Evolutionary conservation across 2,329 filamentous ascomycete species (phyloP), one percentile per base, ranked within the genome.

Genomic region (Uncinocarpus reesii): DNA sequence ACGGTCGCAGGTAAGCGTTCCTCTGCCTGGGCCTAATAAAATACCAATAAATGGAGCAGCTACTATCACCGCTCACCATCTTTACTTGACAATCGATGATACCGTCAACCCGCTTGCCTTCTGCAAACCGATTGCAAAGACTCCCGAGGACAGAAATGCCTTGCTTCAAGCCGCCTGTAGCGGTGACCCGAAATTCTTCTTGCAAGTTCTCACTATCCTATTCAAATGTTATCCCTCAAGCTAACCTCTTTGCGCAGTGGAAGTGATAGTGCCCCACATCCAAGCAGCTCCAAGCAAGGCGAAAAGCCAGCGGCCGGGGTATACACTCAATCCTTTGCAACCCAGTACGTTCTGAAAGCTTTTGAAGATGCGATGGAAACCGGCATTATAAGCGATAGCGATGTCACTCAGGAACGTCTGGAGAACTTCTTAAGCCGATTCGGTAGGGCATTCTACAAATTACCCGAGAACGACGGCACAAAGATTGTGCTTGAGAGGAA

Each of bases 61-160:
- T 3, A 90, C 85, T 7, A 87, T 94, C 56, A 95, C 88, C 0
- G 85, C 86, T 1, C 88, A 95, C 61, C 88, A 95, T 60, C 72
- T 94, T 18, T 87, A 79, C 56, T 74, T 95, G 26, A 86, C 83
- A 10, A 80, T 86, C 13, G 83, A 92, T 58, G 81, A 88, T 57
- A 78, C 80, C 16, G 71, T 72, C 46, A 77, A 84, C 58, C 76
- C 88, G 60, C 81, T 90, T 77, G 79, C 82, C 60, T 93, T 89
- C 70, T 86, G 82, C 71, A 86, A 86, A 62, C 81, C 81, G 4
- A 78, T 84, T 26, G 79, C 83, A 43, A 86, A 86, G 71, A 81
- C 78, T 29, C 81, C 85, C 0, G 76, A 74, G 13, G 82, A 89
- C 60, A 77, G 87, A 4, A 77, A 81, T 44, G 84, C 86, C 4